Evolutionary conservation across 192 early-diverging fungal species (phyloP).

Genomic region (Powellomyces hirtus): DNA sequence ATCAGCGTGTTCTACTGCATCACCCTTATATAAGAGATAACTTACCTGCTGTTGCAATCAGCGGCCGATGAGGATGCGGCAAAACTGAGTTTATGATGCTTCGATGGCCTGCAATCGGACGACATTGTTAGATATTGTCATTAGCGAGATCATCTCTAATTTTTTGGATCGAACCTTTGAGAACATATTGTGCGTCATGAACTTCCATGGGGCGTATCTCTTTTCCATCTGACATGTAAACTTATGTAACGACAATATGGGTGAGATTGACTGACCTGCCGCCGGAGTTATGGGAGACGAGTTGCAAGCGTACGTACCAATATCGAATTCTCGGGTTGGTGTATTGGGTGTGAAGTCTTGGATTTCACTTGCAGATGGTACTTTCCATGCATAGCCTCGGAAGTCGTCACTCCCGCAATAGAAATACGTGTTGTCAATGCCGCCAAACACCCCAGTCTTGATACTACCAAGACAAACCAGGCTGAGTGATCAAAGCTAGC

Average conservation of each 20-base stretch:
- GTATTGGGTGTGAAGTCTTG: no score
- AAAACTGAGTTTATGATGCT: slow-evolving; percentile 18
- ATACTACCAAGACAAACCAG: not conserved
- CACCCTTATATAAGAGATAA: no score
- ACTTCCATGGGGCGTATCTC: not conserved
- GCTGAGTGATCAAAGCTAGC: not conserved
- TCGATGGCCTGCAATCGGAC: slow-evolving; percentile 4
- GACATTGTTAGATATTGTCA: not conserved
- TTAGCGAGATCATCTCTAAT: not conserved
- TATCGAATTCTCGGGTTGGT: not conserved
- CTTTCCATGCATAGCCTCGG: slow-evolving; percentile 11
- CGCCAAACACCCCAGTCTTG: slow-evolving; percentile 9
- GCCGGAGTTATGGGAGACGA: no score
- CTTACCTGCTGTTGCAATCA: slow-evolving; percentile 19
- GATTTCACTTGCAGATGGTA: slow-evolving; percentile 3
- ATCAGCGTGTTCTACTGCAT: no score
- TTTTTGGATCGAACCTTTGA: slow-evolving; percentile 13
- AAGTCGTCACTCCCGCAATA: slow-evolving; percentile 17
- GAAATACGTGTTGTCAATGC: slow-evolving; percentile 1
- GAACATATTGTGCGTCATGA: not conserved
- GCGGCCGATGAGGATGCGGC: not conserved
- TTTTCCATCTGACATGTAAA: not conserved
- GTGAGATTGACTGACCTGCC: no score
- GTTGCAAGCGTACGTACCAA: not conserved
- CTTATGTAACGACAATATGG: no score